Evolutionary conservation across 495 filamentous ascomycete genomes (phyloP).

Genomic region (Neurospora sp.): DNA sequence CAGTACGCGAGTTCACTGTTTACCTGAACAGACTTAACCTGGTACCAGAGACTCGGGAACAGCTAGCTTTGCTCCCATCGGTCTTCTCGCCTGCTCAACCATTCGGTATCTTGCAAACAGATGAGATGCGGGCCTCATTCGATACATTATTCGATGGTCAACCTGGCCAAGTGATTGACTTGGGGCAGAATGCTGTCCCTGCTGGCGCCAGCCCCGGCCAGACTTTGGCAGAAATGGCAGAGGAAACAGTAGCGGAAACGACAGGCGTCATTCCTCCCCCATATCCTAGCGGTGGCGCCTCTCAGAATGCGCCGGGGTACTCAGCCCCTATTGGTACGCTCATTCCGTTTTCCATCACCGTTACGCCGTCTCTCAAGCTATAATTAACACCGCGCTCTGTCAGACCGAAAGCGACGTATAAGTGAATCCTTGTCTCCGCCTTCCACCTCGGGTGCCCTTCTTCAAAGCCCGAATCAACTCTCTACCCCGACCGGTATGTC

Average conservation of each 20-base stretch:
- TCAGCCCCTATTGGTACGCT: background rate
- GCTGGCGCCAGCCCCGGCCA: background rate
- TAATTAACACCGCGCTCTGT: background rate
- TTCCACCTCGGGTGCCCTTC: background rate
- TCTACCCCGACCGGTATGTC: background rate
- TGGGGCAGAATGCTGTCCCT: background rate
- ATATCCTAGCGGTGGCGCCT: background rate
- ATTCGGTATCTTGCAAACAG: background rate
- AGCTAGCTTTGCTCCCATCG: background rate
- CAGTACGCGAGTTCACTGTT: background rate
- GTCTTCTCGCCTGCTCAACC: background rate
- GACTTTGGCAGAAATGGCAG: background rate
- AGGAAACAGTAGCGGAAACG: background rate
- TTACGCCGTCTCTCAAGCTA: background rate
- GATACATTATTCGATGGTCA: background rate
- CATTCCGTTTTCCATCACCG: background rate
- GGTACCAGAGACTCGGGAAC: background rate
- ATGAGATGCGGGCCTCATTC: background rate
- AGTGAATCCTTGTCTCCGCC: background rate
- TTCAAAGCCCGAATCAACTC: background rate
- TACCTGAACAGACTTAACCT: background rate
- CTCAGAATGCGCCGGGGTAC: background rate
- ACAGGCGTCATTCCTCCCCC: background rate
- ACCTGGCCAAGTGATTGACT: background rate
- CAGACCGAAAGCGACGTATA: background rate